Evolutionary conservation across 176 grass and related monocot genomes (phyloP).

Genomic region (Avena insularis): DNA sequence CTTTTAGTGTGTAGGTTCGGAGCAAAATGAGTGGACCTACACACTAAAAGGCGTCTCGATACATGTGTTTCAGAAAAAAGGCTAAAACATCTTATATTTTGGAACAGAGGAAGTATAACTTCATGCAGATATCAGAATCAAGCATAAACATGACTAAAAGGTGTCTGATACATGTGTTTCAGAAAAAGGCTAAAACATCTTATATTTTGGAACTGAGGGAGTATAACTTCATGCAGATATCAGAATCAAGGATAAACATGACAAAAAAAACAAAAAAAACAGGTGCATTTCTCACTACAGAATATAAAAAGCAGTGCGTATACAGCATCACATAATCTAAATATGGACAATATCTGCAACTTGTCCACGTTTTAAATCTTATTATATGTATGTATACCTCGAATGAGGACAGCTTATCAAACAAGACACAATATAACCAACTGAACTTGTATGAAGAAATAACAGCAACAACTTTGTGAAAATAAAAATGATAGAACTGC

Average conservation of each 20-base stretch:
- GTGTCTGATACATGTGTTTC: too few species aligned
- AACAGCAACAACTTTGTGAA: background rate
- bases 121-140: too few species aligned
- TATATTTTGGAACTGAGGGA: too few species aligned
- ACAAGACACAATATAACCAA: background rate
- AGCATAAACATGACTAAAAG: too few species aligned
- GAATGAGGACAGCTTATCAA: background rate
- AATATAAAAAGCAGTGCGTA: background rate
- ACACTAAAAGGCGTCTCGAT: too few species aligned
- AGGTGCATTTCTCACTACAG: background rate
- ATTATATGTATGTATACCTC: background rate
- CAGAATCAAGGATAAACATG: background rate
- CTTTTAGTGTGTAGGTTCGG: too few species aligned
- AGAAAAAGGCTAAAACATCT: too few species aligned
- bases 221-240: background rate
- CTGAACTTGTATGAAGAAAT: background rate
- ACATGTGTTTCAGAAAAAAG: too few species aligned
- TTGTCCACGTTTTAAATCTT: background rate
- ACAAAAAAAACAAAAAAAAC: background rate
- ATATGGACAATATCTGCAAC: slow-evolving; percentile 1
- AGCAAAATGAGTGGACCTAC: too few species aligned
- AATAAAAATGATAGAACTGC: background rate
- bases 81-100: too few species aligned
- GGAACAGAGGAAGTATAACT: too few species aligned
- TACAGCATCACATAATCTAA: background rate